phyloP scores from a whole-genome alignment of 441 rosid species.

The Eutrema salsugineum region DNA sequence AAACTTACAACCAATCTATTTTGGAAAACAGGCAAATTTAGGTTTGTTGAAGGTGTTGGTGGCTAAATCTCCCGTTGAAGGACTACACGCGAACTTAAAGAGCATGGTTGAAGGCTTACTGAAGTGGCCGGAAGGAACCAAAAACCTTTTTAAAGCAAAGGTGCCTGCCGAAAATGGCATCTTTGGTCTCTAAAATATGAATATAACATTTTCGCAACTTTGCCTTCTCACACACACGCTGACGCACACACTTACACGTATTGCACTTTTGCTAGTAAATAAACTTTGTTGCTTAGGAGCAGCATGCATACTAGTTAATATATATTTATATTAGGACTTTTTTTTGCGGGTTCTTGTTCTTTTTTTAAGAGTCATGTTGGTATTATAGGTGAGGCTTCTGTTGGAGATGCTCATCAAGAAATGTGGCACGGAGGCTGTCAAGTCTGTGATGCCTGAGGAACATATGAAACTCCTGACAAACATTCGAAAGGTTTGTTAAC shows the following conservation, averaged over 20 bases:
- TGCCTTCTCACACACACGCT: background rate
- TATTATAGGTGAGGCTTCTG: slow-evolving; percentile 72
- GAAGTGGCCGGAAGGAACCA: slow-evolving; percentile 81
- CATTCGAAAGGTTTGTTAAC: slow-evolving; percentile 72
- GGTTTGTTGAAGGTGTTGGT: slow-evolving; percentile 90
- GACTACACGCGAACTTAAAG: slow-evolving; percentile 65
- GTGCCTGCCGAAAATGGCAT: slow-evolving; percentile 33
- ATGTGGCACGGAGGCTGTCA: slow-evolving; percentile 92
- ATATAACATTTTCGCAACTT: background rate
- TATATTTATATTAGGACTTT: background rate
- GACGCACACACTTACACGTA: background rate
- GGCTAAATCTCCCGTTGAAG: slow-evolving; percentile 85
- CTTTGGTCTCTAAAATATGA: background rate
- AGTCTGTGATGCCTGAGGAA: slow-evolving; percentile 95
- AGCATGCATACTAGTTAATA: background rate
- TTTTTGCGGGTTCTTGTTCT: background rate
- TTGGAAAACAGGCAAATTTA: slow-evolving; percentile 75
- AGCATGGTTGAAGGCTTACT: slow-evolving; percentile 85
- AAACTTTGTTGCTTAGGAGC: background rate
- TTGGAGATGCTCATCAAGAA: slow-evolving; percentile 94
- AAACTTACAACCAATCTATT: background rate
- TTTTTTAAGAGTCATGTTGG: slow-evolving; percentile 7
- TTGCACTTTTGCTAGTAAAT: slow-evolving; percentile 2
- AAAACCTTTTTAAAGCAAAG: slow-evolving; percentile 90
- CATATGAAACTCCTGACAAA: slow-evolving; percentile 93